Base-by-base conservation (phyloP, 257 asterid species). In the Sherardia arvensis region DNA sequence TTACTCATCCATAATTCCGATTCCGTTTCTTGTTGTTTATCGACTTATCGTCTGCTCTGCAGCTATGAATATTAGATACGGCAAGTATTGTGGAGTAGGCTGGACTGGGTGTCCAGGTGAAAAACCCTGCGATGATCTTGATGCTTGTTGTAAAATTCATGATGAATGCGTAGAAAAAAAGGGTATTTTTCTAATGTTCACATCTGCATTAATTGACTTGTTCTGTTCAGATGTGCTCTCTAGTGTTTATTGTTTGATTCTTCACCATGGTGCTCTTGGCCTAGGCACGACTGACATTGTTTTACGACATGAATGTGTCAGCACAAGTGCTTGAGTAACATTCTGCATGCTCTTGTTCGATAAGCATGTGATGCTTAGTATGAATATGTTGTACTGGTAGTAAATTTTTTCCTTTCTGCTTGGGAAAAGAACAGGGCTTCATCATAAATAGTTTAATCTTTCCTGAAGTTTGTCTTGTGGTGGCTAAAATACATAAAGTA, bases 101-200 rank as follows among this genome's bases (percentile, higher is more conserved):
- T 87, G 95, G 95, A 81, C 83, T 1, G 97, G 97, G 27, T 91
- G 97, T 67, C 80, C 89, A 0, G 97, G 97, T 45, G 97, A 91
- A 84, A 84, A 87, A 68, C 97, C 97, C 64, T 91, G 97, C 57
- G 97, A 91, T 74, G 95, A 91, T 76, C 77, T 91, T 68, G 96
- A 91, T 73, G 94, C 91, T 67, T 91, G 97, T 74, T 91, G 96
- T 74, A 76, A 84, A 77, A 80, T 84, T 70, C 97, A 91, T 57
- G 97, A 87, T 63, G 91, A 84, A 18, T 91, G 97, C 64, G 93
- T 88, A 9, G 96, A 77, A 64, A 75, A 79, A 59, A 61, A 81
- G 0, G 98, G 98, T 91, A 80, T 20, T 54, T 55, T 60, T 48
- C n/a, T 38, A n/a, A n/a, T n/a, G n/a, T n/a, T n/a, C n/a, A n/a